Evolutionary conservation across 164 flowering plant species (phyloP).

Genomic region (Kingdonia uniflora): DNA sequence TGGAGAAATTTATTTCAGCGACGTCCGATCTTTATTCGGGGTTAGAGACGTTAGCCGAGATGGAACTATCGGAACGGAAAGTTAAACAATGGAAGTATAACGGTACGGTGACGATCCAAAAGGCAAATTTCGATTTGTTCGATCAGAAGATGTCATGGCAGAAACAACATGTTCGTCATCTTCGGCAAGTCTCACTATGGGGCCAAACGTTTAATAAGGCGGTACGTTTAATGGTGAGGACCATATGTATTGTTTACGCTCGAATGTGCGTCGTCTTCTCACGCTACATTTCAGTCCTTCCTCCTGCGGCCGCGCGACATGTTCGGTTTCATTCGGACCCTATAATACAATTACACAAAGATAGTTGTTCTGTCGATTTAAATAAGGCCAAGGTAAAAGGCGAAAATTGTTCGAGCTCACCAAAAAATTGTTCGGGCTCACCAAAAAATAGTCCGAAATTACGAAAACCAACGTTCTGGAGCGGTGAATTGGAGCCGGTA

Average conservation of each 20-base stretch:
- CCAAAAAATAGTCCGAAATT: too few species aligned
- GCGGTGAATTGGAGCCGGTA: background rate
- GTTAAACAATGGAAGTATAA: constrained; percentile 25
- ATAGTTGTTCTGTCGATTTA: too few species aligned
- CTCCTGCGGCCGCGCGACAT: constrained; percentile 8
- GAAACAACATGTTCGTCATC: constrained; percentile 32
- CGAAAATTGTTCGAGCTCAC: too few species aligned
- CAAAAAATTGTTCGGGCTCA: too few species aligned
- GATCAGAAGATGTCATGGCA: constrained; percentile 34
- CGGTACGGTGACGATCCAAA: constrained; percentile 13
- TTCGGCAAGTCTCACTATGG: constrained; percentile 53
- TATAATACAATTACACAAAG: too few species aligned
- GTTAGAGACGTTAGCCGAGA: constrained; percentile 31
- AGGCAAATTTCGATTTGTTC: constrained; percentile 25
- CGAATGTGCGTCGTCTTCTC: constrained; percentile 44
- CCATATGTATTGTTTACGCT: constrained; percentile 34
- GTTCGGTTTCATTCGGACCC: background rate
- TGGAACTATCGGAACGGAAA: constrained; percentile 46
- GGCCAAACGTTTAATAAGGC: constrained; percentile 37
- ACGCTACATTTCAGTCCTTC: constrained; percentile 26
- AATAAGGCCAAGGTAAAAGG: too few species aligned
- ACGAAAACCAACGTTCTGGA: too few species aligned
- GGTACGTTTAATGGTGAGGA: constrained; percentile 43
- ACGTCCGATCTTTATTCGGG: constrained; percentile 37
- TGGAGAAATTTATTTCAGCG: constrained; percentile 41